phyloP scores from a whole-genome alignment of 169 alveolate species.

The Pseudocohnilembus persalinus region DNA sequence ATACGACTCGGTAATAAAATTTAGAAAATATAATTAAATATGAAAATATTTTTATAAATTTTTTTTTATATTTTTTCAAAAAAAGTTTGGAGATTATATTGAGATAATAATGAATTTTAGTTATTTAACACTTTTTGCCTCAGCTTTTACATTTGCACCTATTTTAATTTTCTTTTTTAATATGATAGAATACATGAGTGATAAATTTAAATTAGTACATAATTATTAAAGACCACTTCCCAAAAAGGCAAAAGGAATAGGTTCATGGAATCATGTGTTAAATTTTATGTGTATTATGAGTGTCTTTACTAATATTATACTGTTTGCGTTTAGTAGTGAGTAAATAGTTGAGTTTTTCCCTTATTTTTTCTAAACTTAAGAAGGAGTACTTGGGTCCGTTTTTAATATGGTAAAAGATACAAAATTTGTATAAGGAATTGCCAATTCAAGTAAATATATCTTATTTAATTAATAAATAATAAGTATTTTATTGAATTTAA shows the following conservation, averaged over 20 bases:
- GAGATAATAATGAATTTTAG: constrained; percentile 46
- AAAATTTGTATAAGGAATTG: too few relatives aligned
- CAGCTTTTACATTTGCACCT: constrained; percentile 35
- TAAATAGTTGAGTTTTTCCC: constrained; percentile 43
- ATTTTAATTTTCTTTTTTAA: constrained; percentile 18
- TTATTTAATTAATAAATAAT: too few relatives aligned
- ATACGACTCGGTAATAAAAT: constrained; percentile 10
- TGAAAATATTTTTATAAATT: too few relatives aligned
- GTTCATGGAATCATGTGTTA: constrained; percentile 35
- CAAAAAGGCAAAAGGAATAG: constrained; percentile 27
- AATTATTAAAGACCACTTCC: constrained; percentile 38
- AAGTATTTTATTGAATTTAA: not conserved
- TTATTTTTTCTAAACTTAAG: constrained; percentile 21
- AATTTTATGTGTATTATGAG: constrained; percentile 21
- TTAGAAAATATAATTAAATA: too few relatives aligned
- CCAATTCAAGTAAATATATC: too few relatives aligned
- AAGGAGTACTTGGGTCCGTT: too few relatives aligned
- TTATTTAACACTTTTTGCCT: constrained; percentile 30
- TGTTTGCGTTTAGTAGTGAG: constrained; percentile 38
- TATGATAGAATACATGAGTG: constrained; percentile 29
- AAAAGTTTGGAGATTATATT: constrained; percentile 38
- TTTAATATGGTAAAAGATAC: too few relatives aligned
- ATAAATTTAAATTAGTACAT: constrained; percentile 31
- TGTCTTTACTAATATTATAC: constrained; percentile 32
- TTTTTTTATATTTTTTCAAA: not conserved